Percentiles rank a stretch among this genome's conserved stretches.
phyloP scores from a whole-genome alignment of 352 stramenopile species.

The Peronospora belbahrii region DNA sequence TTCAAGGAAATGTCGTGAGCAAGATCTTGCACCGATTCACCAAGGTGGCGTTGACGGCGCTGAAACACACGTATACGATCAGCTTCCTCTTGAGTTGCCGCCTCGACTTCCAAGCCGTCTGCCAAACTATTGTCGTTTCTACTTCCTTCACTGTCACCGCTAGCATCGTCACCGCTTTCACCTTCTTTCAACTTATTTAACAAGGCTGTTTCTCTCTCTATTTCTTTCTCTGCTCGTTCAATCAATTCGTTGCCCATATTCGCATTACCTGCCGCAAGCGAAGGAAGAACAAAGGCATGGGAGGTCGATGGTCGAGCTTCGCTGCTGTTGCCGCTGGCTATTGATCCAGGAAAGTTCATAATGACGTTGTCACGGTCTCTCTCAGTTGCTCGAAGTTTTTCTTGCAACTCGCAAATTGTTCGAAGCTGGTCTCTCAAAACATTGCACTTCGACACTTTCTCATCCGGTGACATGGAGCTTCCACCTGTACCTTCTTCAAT shows the following conservation, averaged over 20 bases:
- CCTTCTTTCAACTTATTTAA: constrained; percentile 62
- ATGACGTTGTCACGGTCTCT: constrained; percentile 55
- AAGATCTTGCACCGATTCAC: constrained; percentile 72
- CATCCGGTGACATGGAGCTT: constrained; percentile 21
- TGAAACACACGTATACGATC: constrained; percentile 80
- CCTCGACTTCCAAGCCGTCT: constrained; percentile 31
- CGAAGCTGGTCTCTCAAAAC: constrained; percentile 72
- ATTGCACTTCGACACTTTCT: constrained; percentile 52
- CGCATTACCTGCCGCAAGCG: constrained; percentile 35
- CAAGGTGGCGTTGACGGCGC: constrained; percentile 65
- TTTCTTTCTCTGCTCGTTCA: constrained; percentile 64
- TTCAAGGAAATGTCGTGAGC: constrained; percentile 82
- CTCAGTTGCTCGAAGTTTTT: constrained; percentile 62
- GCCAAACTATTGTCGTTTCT: constrained; percentile 25
- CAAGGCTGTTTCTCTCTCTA: constrained; percentile 65
- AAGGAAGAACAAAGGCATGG: constrained; percentile 29
- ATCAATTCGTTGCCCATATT: constrained; percentile 63
- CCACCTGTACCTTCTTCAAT: constrained; percentile 40
- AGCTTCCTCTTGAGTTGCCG: constrained; percentile 55
- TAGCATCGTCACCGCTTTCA: constrained; percentile 38
- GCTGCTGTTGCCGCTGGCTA: constrained; percentile 1
- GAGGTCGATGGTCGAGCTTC: constrained; percentile 14
- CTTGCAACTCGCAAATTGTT: constrained; percentile 72
- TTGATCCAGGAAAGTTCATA: constrained; percentile 25
- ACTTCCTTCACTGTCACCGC: constrained; percentile 32